Evolutionary conservation across 148 eudicot genomes (phyloP).

Genomic region (Camellia lanceoleosa): DNA sequence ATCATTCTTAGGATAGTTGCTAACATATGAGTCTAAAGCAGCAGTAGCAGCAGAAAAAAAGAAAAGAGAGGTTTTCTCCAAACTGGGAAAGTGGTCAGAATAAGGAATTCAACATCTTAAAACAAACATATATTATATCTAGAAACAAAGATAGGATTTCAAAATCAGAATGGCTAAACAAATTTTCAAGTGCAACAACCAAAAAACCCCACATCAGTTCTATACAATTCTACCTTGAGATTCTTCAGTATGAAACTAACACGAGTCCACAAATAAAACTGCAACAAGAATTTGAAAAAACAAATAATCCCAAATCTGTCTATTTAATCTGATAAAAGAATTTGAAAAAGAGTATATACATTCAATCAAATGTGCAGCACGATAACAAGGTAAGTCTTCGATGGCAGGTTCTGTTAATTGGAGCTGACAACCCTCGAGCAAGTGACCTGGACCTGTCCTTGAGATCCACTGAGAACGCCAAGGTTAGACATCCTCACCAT

Average conservation of each 20-base stretch:
- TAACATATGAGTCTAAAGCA: no score
- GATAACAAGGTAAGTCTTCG: background rate
- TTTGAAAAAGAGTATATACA: no score
- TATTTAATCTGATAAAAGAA: background rate
- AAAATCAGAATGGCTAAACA: background rate
- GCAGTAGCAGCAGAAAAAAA: no score
- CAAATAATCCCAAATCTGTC: background rate
- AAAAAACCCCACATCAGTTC: background rate
- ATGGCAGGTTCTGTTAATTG: background rate
- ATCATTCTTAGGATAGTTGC: no score
- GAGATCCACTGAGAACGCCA: constrained; percentile 21
- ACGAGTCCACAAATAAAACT: background rate
- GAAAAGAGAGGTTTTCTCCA: no score
- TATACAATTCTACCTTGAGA: background rate
- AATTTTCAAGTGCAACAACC: background rate
- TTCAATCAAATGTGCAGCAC: no score
- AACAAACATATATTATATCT: no score
- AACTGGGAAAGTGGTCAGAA: no score
- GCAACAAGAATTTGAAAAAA: background rate
- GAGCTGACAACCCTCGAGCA: constrained; percentile 28
- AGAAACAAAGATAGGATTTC: no score
- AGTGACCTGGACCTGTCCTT: constrained; percentile 31
- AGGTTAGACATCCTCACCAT: constrained; percentile 43
- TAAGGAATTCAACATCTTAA: no score
- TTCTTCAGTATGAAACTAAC: background rate